A percentile compares a stretch with the other conserved stretches of the same genome.
Conservation (phyloP, 371 early-diverging fungal genomes). For the Choanephora cucurbitarum region DNA sequence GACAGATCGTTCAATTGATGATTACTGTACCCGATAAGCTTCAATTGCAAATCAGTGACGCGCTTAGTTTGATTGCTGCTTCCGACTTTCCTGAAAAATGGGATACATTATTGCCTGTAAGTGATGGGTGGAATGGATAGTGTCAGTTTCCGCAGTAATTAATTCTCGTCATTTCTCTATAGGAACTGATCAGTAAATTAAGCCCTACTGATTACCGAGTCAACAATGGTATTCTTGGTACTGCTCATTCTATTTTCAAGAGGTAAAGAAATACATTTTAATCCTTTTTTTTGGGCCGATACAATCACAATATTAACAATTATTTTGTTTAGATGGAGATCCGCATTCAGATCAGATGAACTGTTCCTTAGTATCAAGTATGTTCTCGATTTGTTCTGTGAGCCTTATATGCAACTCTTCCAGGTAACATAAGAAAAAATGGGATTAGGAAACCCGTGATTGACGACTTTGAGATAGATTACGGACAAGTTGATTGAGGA, state of each 20-base stretch:
- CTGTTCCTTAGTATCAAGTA: conserved; percentile 88
- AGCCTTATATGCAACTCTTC: conserved; percentile 81
- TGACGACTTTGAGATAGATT: conserved; percentile 42
- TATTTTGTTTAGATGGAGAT: conserved; percentile 73
- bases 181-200: conserved; percentile 79
- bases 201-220: conserved; percentile 74
- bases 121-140: too few relatives aligned
- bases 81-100: conserved; percentile 91
- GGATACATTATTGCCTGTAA: conserved; percentile 81
- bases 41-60: conserved; percentile 91
- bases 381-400: conserved; percentile 84
- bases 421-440: conserved; percentile 59
- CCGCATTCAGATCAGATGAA: conserved; percentile 75
- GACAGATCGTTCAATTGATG: conserved; percentile 83
- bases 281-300: too few relatives aligned
- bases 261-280: conserved; percentile 53
- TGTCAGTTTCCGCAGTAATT: too few relatives aligned
- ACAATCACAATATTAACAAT: neutral
- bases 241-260: conserved; percentile 93
- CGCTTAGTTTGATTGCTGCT: conserved; percentile 87
- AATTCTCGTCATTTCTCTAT: too few relatives aligned
- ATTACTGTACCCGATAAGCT: conserved; percentile 75
- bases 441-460: neutral
- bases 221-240: conserved; percentile 91
- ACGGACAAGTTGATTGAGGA: conserved; percentile 80